phyloP scores from a whole-genome alignment of 1,139 yeast genomes.

The Candida freyschussii region DNA sequence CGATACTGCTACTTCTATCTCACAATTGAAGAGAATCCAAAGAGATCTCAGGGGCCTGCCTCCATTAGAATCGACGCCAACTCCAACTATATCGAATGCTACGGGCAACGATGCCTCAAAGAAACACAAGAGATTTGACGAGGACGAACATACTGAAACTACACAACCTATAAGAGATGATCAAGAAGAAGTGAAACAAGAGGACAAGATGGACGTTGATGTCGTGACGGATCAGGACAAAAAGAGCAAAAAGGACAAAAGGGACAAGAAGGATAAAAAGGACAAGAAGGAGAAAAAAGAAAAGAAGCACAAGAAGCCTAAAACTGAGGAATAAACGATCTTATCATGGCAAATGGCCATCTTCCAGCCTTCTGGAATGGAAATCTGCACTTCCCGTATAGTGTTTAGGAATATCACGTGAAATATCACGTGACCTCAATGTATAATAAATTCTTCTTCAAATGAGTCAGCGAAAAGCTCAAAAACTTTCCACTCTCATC shows the following conservation, averaged over 20 bases:
- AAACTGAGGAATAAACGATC: conserved; percentile 1
- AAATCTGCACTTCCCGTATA: too few relatives aligned
- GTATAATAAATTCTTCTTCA: too few relatives aligned
- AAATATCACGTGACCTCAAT: too few relatives aligned
- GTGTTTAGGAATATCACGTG: too few relatives aligned
- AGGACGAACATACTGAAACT: conserved; percentile 18
- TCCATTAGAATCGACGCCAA: conserved; percentile 33
- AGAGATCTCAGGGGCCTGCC: conserved; percentile 71
- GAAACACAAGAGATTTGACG: conserved; percentile 22
- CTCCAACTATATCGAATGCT: conserved; percentile 11
- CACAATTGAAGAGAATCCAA: conserved; percentile 62
- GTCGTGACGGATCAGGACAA: conserved; percentile 2
- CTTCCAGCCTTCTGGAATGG: too few relatives aligned
- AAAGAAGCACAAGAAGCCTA: conserved; percentile 5
- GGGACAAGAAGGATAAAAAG: conserved; percentile 13
- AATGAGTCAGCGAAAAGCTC: too few relatives aligned
- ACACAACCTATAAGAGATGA: conserved; percentile 27
- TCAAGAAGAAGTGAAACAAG: conserved; percentile 15
- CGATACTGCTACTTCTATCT: conserved; percentile 26
- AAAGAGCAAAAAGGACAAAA: conserved; percentile 12
- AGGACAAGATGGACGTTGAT: conserved; percentile 20
- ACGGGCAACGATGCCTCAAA: conserved; percentile 10
- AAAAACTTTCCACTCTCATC: too few relatives aligned
- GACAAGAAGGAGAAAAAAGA: conserved; percentile 13
- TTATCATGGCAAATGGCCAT: too few relatives aligned